phyloP scores from a whole-genome alignment of 2,329 filamentous ascomycete genomes.

The Epichloe glyceriae region DNA sequence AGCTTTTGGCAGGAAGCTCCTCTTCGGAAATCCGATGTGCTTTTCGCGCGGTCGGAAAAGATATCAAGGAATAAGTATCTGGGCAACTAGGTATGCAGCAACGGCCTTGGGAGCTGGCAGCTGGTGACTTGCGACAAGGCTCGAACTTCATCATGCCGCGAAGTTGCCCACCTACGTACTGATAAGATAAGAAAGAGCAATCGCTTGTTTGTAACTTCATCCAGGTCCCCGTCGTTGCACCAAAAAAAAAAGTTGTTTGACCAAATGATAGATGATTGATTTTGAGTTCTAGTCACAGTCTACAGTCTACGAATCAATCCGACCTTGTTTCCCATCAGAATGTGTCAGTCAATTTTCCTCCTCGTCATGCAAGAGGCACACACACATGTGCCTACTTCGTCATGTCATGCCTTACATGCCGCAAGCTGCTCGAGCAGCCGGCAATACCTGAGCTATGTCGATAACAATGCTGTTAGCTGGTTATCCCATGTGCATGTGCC shows the following conservation, averaged over 20 bases:
- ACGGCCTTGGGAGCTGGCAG: background rate
- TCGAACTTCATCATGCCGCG: background rate
- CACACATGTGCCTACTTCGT: no score
- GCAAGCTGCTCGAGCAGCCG: background rate
- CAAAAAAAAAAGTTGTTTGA: no score
- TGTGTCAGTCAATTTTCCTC: no score
- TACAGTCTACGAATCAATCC: no score
- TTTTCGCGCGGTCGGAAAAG: background rate
- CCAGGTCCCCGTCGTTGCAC: no score
- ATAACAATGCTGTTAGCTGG: background rate
- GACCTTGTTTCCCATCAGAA: no score
- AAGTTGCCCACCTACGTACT: background rate
- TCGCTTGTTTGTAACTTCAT: no score
- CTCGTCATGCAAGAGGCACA: no score
- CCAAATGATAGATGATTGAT: no score
- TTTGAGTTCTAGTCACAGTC: no score
- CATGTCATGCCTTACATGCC: background rate
- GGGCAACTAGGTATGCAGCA: background rate
- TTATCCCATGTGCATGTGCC: background rate
- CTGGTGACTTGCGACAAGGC: background rate
- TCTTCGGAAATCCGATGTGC: background rate
- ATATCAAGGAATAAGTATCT: background rate
- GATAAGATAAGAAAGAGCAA: constrained; percentile 4
- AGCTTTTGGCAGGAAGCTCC: background rate
- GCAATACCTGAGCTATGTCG: background rate